Conservation (phyloP, 257 asterid genomes). For the Solanum chiquidenum region DNA sequence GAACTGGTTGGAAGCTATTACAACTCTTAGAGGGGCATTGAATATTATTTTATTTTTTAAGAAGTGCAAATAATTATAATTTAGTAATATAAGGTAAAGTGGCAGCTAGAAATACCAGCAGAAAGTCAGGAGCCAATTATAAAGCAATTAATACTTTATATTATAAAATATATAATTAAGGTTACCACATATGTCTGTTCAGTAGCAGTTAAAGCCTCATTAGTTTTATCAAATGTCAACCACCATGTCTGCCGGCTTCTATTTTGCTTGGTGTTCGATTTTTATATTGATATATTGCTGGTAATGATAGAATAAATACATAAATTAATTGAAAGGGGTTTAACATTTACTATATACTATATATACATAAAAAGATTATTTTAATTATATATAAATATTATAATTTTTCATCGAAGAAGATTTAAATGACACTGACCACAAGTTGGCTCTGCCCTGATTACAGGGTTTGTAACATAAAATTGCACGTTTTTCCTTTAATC, state of each 20-base stretch:
- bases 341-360: too few species aligned
- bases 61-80: neutral
- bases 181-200: neutral
- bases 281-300: too few species aligned
- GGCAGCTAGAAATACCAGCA: neutral
- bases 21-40: neutral
- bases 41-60: neutral
- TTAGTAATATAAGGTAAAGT: neutral
- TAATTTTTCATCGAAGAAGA: too few species aligned
- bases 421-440: rapidly evolving
- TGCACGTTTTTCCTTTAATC: neutral
- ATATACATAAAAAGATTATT: too few species aligned
- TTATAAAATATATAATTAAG: neutral
- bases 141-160: neutral
- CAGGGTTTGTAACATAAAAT: neutral
- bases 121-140: neutral
- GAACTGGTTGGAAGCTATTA: neutral
- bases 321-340: rapidly evolving
- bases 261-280: too few species aligned
- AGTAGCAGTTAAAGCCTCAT: neutral
- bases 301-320: too few species aligned
- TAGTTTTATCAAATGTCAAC: neutral
- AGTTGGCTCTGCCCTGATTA: neutral
- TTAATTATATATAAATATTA: too few species aligned
- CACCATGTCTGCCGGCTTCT: neutral